Evolutionary conservation across 2,329 filamentous ascomycete genomes (phyloP), one percentile per base, ranked within the genome.

Genomic region (Alternaria incomplexa): DNA sequence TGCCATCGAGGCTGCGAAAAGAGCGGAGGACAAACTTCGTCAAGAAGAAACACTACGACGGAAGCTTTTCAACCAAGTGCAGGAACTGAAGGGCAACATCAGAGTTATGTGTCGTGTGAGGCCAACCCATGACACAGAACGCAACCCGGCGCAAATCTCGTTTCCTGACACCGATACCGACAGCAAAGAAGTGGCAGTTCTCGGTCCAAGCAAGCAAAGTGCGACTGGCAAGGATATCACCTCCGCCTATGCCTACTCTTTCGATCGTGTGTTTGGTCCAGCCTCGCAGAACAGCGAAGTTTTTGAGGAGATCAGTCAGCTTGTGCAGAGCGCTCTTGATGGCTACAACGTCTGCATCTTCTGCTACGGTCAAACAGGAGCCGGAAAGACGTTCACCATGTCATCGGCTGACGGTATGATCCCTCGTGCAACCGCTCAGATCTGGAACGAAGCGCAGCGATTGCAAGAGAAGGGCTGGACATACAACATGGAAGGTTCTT

Each of bases 271-370:
- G 0, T 99, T 99, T 75, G 87, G 90, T 1, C 93, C 94, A 0
- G 81, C 83, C 0, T 89, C 90, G 2, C 87, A 90, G 69, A 99
- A 99, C 76, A 85, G 88, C 17, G 91, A 97, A 68, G 90, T 99
- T 1, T 99, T 99, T 77, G 93, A 92, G 58, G 96, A 99, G 77
- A 98, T 98, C 76, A 96, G 93, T 60, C 96, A 99, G 77, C 87
- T 99, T 32, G 94, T 99, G 1, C 96, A 99, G 81, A 97, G 93
- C 71, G 96, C 96, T 0, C 85, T 99, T 43, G 96, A 99, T 75
- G 96, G 96, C 1, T 99, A 97, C 83, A 99, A 98, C 71, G 96
- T 99, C 55, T 98, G 95, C 81, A 98, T 99, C 66, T 97, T 99
- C 82, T 97, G 94, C 77, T 99, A 99, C 76, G 96, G 96, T 46